A percentile compares a stretch with the other conserved stretches of the same genome.
Conservation (phyloP, 1,284 basidiomycete genomes). For the Ceratobasidium sp. region DNA sequence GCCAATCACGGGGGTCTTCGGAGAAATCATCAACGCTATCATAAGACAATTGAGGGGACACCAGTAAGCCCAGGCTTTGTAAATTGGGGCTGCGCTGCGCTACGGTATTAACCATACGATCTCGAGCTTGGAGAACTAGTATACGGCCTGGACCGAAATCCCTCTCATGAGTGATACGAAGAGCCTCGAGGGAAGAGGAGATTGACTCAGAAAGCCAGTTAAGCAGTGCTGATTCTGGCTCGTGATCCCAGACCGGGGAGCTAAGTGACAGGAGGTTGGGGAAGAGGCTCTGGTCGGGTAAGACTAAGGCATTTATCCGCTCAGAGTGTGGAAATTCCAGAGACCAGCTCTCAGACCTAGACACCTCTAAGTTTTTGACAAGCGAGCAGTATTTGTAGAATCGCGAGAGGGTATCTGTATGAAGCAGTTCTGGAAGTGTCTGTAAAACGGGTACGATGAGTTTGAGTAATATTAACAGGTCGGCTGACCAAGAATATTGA, state of each 20-base stretch:
- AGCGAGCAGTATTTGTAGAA: constrained; percentile 1
- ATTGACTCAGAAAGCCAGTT: neutral
- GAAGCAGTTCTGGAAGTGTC: neutral
- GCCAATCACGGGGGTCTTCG: neutral
- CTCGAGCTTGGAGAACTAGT: neutral
- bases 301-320: neutral
- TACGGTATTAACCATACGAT: neutral
- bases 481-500: neutral
- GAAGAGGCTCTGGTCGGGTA: neutral
- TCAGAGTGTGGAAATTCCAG: neutral
- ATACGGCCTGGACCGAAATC: neutral
- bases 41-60: no score
- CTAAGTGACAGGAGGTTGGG: neutral
- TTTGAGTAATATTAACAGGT: neutral
- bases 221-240: neutral
- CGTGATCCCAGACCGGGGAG: neutral
- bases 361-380: neutral
- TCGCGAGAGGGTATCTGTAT: neutral
- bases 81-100: neutral
- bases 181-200: neutral
- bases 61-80: neutral
- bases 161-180: neutral
- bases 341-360: neutral
- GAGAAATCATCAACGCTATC: neutral
- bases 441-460: neutral